A percentile compares a stretch with the other conserved stretches of the same genome.
These are phyloP conservation scores for Microbotryomycetes sp. DNA, from an alignment of 1,284 basidiomycete genomes.

Conservation along the genomic window DNA sequence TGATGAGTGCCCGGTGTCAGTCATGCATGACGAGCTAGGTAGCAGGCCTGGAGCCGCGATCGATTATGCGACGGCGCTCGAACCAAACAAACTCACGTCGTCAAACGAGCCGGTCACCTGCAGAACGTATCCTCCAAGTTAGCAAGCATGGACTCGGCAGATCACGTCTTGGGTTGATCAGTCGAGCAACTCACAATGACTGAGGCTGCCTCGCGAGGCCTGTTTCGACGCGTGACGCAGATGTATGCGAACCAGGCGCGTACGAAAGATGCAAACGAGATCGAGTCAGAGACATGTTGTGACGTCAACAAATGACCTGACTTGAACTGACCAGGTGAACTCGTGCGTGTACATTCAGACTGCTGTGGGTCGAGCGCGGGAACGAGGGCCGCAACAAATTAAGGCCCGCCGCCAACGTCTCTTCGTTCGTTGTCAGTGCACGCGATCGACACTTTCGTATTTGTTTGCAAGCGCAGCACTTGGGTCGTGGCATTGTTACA, in stretches of 20 bases:
- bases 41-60: no score
- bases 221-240: no score
- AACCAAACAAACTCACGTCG: constrained; percentile 16
- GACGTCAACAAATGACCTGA: neutral
- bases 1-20: no score
- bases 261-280: neutral
- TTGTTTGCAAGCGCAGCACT: no score
- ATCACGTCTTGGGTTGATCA: neutral
- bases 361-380: neutral
- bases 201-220: constrained; percentile 3
- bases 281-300: neutral
- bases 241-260: neutral
- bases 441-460: neutral
- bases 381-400: neutral
- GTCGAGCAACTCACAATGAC: constrained; percentile 9
- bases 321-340: constrained; percentile 10
- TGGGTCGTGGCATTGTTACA: no score
- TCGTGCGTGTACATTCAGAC: neutral
- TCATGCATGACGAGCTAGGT: no score
- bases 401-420: neutral
- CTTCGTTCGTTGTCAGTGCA: no score
- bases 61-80: no score
- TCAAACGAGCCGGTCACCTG: constrained; percentile 17
- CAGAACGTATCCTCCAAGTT: neutral
- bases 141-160: neutral